phyloP scores from a whole-genome alignment of 257 asterid species.

The Ajuga chamaepitys region DNA sequence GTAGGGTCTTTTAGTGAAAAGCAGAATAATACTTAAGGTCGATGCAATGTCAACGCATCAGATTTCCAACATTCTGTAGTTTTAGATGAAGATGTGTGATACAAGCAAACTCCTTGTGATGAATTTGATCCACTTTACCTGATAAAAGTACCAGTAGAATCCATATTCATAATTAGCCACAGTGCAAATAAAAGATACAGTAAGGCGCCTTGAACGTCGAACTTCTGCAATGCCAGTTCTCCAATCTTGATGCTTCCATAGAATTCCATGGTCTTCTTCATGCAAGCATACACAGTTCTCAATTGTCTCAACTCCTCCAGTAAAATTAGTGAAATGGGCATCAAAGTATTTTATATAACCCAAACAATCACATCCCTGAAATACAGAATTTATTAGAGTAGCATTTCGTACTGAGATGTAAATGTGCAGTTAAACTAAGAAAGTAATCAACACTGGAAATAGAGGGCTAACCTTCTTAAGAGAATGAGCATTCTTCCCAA shows the following conservation, averaged over 20 bases:
- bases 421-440: conserved; percentile 3
- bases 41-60: background rate
- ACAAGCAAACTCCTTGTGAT: background rate
- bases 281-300: conserved; percentile 93
- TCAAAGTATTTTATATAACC: conserved; percentile 75
- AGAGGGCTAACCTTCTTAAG: conserved; percentile 61
- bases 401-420: conserved; percentile 7
- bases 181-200: conserved; percentile 82
- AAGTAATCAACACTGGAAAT: background rate
- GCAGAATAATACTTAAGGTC: too few relatives aligned
- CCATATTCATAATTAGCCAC: conserved; percentile 94
- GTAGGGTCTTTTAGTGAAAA: background rate
- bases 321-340: conserved; percentile 79
- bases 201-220: conserved; percentile 81
- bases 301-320: conserved; percentile 92
- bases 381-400: background rate
- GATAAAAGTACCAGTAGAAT: conserved; percentile 93
- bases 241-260: conserved; percentile 99
- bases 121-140: conserved; percentile 38
- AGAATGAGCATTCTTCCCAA: conserved; percentile 92
- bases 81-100: background rate
- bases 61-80: background rate
- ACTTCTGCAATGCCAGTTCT: conserved; percentile 88
- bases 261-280: conserved; percentile 89
- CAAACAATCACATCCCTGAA: conserved; percentile 91